Percentiles rank a stretch among this genome's conserved stretches.
Conservation (phyloP, 805 yeast genomes). For the Phaffomyces antillensis region DNA sequence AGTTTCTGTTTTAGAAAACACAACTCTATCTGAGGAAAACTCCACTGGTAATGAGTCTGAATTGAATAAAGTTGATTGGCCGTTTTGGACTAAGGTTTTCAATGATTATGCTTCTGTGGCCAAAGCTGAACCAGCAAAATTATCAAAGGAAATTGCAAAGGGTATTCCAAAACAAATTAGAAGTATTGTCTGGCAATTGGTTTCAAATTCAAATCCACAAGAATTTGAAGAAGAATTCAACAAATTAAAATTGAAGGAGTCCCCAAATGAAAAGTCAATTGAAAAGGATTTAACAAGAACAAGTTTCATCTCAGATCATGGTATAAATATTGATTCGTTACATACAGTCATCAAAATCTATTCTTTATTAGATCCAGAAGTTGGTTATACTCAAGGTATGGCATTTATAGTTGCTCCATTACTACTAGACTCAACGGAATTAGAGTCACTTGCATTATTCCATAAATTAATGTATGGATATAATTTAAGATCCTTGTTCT, state of each 20-base stretch:
- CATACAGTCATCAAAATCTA: constrained; percentile 77
- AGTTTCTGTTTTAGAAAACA: constrained; percentile 11
- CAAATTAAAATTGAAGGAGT: constrained; percentile 42
- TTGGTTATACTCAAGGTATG: constrained; percentile 98
- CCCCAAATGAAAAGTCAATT: constrained; percentile 68
- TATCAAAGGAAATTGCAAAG: constrained; percentile 52
- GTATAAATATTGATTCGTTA: constrained; percentile 56
- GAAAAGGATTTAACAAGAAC: constrained; percentile 82
- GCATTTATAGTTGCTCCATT: constrained; percentile 87
- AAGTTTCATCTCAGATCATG: constrained; percentile 54
- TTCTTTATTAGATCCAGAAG: constrained; percentile 80
- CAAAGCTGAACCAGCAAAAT: constrained; percentile 47
- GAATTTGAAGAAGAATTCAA: constrained; percentile 28
- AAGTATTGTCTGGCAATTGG: constrained; percentile 89
- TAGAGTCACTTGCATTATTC: constrained; percentile 78
- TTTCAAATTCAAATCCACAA: constrained; percentile 65
- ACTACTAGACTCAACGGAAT: constrained; percentile 69
- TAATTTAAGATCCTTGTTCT: constrained; percentile 66
- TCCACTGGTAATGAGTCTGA: constrained; percentile 25
- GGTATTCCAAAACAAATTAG: constrained; percentile 85
- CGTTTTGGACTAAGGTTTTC: constrained; percentile 80
- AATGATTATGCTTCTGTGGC: constrained; percentile 70
- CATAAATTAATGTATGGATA: constrained; percentile 81
- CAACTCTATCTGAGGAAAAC: constrained; percentile 1
- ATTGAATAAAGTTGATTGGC: constrained; percentile 56